phyloP scores from a whole-genome alignment of 1,284 basidiomycete genomes.

The Trichosporon sp. region DNA sequence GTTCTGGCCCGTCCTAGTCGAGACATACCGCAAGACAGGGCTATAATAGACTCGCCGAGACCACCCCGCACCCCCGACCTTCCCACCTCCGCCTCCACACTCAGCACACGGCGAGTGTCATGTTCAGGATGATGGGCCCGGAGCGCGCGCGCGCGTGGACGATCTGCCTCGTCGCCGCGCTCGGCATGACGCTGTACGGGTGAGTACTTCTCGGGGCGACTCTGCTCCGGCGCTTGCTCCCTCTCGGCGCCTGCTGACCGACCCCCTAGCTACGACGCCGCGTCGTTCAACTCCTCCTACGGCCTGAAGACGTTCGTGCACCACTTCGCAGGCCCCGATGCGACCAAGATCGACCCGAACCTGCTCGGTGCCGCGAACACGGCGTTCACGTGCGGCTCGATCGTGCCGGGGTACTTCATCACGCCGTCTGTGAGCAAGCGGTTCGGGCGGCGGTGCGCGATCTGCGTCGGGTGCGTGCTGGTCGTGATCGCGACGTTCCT shows the following conservation, averaged over 20 bases:
- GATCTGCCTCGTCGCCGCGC: neutral
- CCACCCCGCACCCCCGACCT: too few species aligned
- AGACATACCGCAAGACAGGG: too few species aligned
- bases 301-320: conserved; percentile 9
- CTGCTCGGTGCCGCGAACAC: conserved; percentile 7
- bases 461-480: neutral
- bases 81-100: neutral
- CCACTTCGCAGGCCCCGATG: conserved; percentile 1
- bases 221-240: neutral
- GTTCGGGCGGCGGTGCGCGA: neutral
- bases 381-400: conserved; percentile 6
- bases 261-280: neutral
- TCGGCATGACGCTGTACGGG: conserved; percentile 4
- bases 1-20: too few species aligned
- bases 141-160: neutral
- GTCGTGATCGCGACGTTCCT: conserved; percentile 4
- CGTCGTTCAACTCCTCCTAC: conserved; percentile 5
- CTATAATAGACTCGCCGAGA: too few species aligned
- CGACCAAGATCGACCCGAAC: conserved; percentile 2
- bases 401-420: conserved; percentile 5
- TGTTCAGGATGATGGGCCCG: neutral
- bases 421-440: neutral
- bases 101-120: neutral
- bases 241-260: too few species aligned
- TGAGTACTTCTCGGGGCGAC: neutral